Conservation (phyloP, 148 eudicot species). For the Rhododendron ovatum region DNA sequence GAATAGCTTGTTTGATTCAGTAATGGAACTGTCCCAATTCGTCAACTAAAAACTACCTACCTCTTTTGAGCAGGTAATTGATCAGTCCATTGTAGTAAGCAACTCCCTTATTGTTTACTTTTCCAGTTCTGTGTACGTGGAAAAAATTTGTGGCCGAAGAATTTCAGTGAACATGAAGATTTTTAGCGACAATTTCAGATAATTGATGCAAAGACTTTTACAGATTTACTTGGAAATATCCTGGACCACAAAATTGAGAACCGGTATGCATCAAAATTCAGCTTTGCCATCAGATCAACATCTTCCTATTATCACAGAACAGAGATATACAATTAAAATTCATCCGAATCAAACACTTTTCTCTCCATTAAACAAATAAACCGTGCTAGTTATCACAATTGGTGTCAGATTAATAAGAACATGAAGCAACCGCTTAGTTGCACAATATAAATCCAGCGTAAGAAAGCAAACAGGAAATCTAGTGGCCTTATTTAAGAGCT, state of each 20-base stretch:
- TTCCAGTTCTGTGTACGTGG: slow-evolving; percentile 65
- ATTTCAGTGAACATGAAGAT: not conserved
- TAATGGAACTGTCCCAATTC: not conserved
- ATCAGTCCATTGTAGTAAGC: slow-evolving; percentile 83
- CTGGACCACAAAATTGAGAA: slow-evolving; percentile 96
- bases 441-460: too few species aligned
- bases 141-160: not conserved
- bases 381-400: not conserved
- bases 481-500: too few species aligned
- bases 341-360: not conserved
- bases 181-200: too few species aligned
- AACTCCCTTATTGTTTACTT: slow-evolving; percentile 73
- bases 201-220: not conserved
- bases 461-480: too few species aligned
- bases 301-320: slow-evolving; percentile 55
- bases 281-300: slow-evolving; percentile 64
- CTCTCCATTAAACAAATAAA: not conserved
- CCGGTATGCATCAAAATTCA: slow-evolving; percentile 83
- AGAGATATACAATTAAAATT: slow-evolving; percentile 1
- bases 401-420: not conserved
- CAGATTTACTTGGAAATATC: slow-evolving; percentile 67
- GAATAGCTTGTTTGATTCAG: not conserved
- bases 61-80: slow-evolving; percentile 70
- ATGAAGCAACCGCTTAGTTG: too few species aligned
- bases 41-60: slow-evolving; percentile 41